Evolutionary conservation across 2,329 filamentous ascomycete species (phyloP).

Genomic region (Tolypocladium endophyticum): DNA sequence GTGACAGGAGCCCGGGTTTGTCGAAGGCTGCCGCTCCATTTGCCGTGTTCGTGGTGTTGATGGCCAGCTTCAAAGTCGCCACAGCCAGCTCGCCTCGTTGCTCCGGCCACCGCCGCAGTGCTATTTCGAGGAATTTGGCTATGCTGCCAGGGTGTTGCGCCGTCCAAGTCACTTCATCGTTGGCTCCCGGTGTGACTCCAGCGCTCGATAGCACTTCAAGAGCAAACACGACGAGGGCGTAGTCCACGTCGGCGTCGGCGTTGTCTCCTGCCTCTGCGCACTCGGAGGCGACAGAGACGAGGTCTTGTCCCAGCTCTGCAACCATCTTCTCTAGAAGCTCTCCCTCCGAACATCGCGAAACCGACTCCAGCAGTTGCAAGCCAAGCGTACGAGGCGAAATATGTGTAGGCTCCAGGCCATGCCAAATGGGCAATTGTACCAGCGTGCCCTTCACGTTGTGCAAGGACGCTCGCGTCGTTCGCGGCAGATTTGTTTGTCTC

Average conservation of each 20-base stretch:
- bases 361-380: slow-evolving; percentile 49
- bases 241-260: slow-evolving; percentile 19
- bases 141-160: slow-evolving; percentile 17
- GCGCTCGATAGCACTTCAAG: slow-evolving; percentile 23
- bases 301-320: slow-evolving; percentile 15
- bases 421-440: slow-evolving; percentile 49
- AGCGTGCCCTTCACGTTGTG: slow-evolving; percentile 42
- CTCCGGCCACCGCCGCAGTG: slow-evolving; percentile 19
- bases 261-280: slow-evolving; percentile 8
- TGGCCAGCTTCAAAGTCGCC: slow-evolving; percentile 45
- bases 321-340: slow-evolving; percentile 16
- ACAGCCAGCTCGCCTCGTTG: slow-evolving; percentile 15
- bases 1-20: slow-evolving; percentile 41
- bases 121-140: slow-evolving; percentile 17
- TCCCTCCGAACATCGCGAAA: slow-evolving; percentile 17
- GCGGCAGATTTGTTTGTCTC: slow-evolving; percentile 59
- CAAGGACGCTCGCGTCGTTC: slow-evolving; percentile 47
- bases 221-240: slow-evolving; percentile 31
- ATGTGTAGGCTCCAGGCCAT: slow-evolving; percentile 32
- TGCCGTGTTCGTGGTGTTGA: slow-evolving; percentile 82
- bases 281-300: slow-evolving; percentile 13
- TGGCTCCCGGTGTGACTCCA: slow-evolving; percentile 9
- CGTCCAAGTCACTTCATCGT: slow-evolving; percentile 11
- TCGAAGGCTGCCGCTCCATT: slow-evolving; percentile 61
- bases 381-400: slow-evolving; percentile 55